These are phyloP conservation scores for Penicilliopsis zonata DNA, from an alignment of 495 filamentous ascomycete genomes.

Conservation along the genomic window DNA sequence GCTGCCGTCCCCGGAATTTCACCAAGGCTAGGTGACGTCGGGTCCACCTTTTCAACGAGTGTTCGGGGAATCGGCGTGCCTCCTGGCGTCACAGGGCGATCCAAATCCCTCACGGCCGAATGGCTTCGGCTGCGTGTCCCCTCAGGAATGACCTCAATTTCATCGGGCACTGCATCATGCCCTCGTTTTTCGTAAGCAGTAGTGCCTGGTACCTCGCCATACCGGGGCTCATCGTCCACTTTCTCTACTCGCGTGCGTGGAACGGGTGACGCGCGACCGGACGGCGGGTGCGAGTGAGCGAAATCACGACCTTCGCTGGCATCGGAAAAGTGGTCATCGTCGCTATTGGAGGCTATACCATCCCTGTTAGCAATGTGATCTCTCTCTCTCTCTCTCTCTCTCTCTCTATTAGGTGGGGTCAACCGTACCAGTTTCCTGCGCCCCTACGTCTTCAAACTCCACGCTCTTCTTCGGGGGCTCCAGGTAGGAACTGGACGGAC, in stretches of 20 bases:
- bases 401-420: too few species aligned
- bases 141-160: slow-evolving; percentile 50
- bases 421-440: slow-evolving; percentile 64
- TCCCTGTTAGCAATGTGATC: too few species aligned
- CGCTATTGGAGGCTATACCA: slow-evolving; percentile 48
- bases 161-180: slow-evolving; percentile 54
- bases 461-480: slow-evolving; percentile 55
- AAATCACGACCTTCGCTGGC: slow-evolving; percentile 55
- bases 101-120: slow-evolving; percentile 25
- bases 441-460: slow-evolving; percentile 62
- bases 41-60: slow-evolving; percentile 70
- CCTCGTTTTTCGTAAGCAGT: slow-evolving; percentile 42
- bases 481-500: slow-evolving; percentile 32
- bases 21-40: slow-evolving; percentile 56
- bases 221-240: slow-evolving; percentile 41
- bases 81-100: slow-evolving; percentile 34
- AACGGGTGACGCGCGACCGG: slow-evolving; percentile 39
- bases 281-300: slow-evolving; percentile 18
- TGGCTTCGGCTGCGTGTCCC: slow-evolving; percentile 34
- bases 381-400: too few species aligned
- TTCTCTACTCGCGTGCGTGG: slow-evolving; percentile 52
- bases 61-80: slow-evolving; percentile 64
- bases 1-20: slow-evolving; percentile 80
- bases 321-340: slow-evolving; percentile 83
- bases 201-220: slow-evolving; percentile 55